These are phyloP conservation scores for Mollisiaceae sp. DNA, from an alignment of 2,329 filamentous ascomycete genomes.

Conservation along the genomic window DNA sequence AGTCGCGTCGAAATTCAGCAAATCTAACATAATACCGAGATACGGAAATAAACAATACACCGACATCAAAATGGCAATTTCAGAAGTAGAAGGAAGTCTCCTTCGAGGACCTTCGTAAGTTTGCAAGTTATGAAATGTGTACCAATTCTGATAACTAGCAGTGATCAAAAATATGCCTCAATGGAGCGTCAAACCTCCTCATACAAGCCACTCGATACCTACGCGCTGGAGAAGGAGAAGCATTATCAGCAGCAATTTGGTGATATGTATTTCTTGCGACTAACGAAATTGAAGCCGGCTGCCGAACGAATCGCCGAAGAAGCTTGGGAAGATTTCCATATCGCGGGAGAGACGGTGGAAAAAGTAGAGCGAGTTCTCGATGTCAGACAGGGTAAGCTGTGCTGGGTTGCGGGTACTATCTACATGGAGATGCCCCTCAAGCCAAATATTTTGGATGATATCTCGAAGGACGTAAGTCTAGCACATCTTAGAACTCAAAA, in stretches of 20 bases:
- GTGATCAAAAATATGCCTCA: constrained; percentile 34
- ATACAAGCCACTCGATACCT: constrained; percentile 80
- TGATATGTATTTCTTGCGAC: constrained; percentile 95
- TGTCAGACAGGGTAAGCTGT: constrained; percentile 92
- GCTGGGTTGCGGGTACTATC: constrained; percentile 92
- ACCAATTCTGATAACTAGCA: constrained; percentile 21
- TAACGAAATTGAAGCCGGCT: constrained; percentile 83
- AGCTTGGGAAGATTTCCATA: constrained; percentile 78
- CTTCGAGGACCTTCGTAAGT: constrained; percentile 57
- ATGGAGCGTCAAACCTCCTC: constrained; percentile 60
- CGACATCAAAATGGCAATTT: constrained; percentile 33
- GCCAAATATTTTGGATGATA: constrained; percentile 93
- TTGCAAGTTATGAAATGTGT: constrained; percentile 10
- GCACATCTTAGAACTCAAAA: neutral
- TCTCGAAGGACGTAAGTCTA: constrained; percentile 81
- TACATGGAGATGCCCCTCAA: constrained; percentile 98
- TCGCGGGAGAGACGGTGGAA: constrained; percentile 76
- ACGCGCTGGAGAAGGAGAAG: constrained; percentile 69
- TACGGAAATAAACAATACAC: neutral
- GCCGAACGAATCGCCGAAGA: constrained; percentile 76
- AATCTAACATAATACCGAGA: neutral
- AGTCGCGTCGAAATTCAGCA: constrained; percentile 16
- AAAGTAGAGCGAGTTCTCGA: constrained; percentile 89
- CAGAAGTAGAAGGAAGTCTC: constrained; percentile 44
- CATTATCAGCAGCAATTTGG: constrained; percentile 95